Evolutionary conservation across 495 filamentous ascomycete genomes (phyloP).

Genomic region (Entonaema liquescens): DNA sequence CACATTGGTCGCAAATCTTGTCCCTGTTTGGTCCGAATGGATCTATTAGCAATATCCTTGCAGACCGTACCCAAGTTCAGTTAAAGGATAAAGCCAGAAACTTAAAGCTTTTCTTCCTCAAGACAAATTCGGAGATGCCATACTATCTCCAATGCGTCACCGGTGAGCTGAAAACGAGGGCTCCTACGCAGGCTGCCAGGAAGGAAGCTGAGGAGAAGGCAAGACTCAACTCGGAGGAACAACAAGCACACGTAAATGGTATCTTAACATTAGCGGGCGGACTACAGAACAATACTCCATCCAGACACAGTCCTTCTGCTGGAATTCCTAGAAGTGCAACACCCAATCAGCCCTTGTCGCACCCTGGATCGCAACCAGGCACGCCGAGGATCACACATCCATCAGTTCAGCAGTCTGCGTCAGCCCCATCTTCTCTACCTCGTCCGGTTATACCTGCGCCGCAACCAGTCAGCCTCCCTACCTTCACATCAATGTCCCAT

Average conservation of each 20-base stretch:
- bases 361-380: constrained; percentile 32
- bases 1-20: constrained; percentile 95
- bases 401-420: constrained; percentile 12
- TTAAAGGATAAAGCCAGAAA: constrained; percentile 96
- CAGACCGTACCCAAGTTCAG: constrained; percentile 94
- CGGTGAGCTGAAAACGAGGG: constrained; percentile 92
- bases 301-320: constrained; percentile 33
- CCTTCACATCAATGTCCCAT: constrained; percentile 37
- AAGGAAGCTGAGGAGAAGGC: constrained; percentile 80
- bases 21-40: constrained; percentile 87
- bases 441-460: constrained; percentile 46
- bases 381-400: constrained; percentile 32
- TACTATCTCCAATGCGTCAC: constrained; percentile 92
- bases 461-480: constrained; percentile 46
- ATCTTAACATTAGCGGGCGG: constrained; percentile 63
- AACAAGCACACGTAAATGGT: constrained; percentile 75
- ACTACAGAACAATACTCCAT: constrained; percentile 48
- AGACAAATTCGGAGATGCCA: constrained; percentile 91
- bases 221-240: constrained; percentile 71
- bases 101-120: constrained; percentile 93
- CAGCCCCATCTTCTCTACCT: constrained; percentile 17
- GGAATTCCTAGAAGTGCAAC: constrained; percentile 31
- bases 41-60: constrained; percentile 82
- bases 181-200: constrained; percentile 80
- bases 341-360: constrained; percentile 32